A percentile compares a stretch with the other conserved stretches of the same genome.
phyloP scores from a whole-genome alignment of 805 yeast species.

The Saccharomycopsis sp. region DNA sequence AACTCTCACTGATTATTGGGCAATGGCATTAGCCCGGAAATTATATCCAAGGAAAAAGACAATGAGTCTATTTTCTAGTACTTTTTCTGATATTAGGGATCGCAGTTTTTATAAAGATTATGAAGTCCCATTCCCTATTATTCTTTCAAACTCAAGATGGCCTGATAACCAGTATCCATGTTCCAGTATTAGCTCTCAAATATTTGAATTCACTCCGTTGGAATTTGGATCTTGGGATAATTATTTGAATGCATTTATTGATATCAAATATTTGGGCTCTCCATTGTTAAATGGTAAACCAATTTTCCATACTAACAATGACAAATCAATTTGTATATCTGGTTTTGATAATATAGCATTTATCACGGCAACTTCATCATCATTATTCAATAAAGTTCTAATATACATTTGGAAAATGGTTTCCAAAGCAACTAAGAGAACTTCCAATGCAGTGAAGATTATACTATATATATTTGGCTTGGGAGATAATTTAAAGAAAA shows the following conservation, averaged over 20 bases:
- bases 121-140: constrained; percentile 66
- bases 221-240: constrained; percentile 68
- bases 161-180: constrained; percentile 30
- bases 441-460: constrained; percentile 31
- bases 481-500: constrained; percentile 30
- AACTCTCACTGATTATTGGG: constrained; percentile 66
- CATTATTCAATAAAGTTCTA: constrained; percentile 50
- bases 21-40: constrained; percentile 47
- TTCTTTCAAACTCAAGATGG: constrained; percentile 45
- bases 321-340: constrained; percentile 35
- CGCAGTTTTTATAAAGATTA: constrained; percentile 53
- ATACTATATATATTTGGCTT: constrained; percentile 40
- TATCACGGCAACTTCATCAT: constrained; percentile 57
- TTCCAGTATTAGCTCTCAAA: constrained; percentile 34
- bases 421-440: constrained; percentile 27
- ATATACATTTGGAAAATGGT: constrained; percentile 39
- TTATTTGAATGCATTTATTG: constrained; percentile 38
- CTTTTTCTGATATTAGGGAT: constrained; percentile 49
- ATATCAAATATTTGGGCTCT: constrained; percentile 49
- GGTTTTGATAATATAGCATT: constrained; percentile 57
- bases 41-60: constrained; percentile 52
- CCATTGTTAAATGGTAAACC: constrained; percentile 38
- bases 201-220: constrained; percentile 55
- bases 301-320: constrained; percentile 22
- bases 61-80: constrained; percentile 50